Conservation (phyloP, 1,284 basidiomycete species). For the Leccinum ponderosum region DNA sequence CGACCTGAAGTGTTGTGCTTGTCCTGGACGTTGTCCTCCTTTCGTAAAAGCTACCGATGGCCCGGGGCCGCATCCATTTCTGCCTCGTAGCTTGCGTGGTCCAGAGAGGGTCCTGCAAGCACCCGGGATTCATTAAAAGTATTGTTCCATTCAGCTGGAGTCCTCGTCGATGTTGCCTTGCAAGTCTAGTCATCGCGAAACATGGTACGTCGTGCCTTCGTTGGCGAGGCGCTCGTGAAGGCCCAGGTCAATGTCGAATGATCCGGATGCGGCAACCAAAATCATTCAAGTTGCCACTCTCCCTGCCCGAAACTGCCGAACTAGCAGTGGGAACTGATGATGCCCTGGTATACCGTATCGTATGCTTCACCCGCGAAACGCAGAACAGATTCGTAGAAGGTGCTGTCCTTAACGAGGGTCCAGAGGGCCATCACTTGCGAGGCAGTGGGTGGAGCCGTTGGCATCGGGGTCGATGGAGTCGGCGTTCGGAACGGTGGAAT, state of each 20-base stretch:
- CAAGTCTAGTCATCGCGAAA: not conserved
- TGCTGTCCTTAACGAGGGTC: not conserved
- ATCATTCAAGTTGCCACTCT: not conserved
- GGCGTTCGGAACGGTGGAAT: not conserved
- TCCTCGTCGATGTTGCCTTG: not conserved
- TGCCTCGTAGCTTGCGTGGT: not conserved
- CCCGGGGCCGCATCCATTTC: not conserved
- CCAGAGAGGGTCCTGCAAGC: not conserved
- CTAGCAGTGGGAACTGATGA: no score
- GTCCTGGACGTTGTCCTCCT: no score
- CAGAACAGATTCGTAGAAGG: not conserved
- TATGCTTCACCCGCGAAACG: not conserved
- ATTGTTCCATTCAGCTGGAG: not conserved
- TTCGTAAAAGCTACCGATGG: no score
- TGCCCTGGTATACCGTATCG: no score
- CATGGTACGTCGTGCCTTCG: not conserved
- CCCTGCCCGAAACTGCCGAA: no score
- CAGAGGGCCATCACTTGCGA: not conserved
- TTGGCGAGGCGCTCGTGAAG: not conserved
- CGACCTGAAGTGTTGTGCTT: not conserved
- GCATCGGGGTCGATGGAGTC: not conserved
- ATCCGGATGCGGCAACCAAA: not conserved
- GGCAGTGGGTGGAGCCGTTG: not conserved
- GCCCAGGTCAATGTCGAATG: not conserved
- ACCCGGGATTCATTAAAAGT: not conserved